A percentile compares a stretch with the other conserved stretches of the same genome.
phyloP scores from a whole-genome alignment of 1,284 basidiomycete species.

The Cryptococcus jaspeensis region DNA sequence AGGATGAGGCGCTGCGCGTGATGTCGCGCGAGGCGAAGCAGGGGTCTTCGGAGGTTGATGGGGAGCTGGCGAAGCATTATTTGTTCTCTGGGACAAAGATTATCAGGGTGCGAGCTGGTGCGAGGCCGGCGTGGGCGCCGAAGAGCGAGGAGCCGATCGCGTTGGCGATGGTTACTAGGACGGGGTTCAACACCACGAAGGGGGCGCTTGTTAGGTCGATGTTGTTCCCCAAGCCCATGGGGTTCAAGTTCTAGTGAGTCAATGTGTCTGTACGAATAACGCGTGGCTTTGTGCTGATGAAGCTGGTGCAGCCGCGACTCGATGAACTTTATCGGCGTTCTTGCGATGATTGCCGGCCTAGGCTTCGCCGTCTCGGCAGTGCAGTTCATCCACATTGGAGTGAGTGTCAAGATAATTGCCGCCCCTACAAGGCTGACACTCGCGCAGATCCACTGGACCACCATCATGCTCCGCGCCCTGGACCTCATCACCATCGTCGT shows the following conservation, averaged over 20 bases:
- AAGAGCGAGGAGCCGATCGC: slow-evolving; percentile 63
- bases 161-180: slow-evolving; percentile 84
- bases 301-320: slow-evolving; percentile 68
- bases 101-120: slow-evolving; percentile 77
- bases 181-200: slow-evolving; percentile 97
- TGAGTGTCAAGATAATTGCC: slow-evolving; percentile 48
- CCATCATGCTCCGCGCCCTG: slow-evolving; percentile 86
- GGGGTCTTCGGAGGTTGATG: slow-evolving; percentile 60
- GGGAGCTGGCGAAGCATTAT: slow-evolving; percentile 80
- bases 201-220: slow-evolving; percentile 94
- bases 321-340: slow-evolving; percentile 90
- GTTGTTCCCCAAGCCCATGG: slow-evolving; percentile 98
- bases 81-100: slow-evolving; percentile 90
- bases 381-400: slow-evolving; percentile 88
- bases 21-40: slow-evolving; percentile 63
- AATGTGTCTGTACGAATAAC: neutral
- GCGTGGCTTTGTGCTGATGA: neutral
- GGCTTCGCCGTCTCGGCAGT: slow-evolving; percentile 87
- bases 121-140: slow-evolving; percentile 53
- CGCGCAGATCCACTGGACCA: slow-evolving; percentile 77
- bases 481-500: slow-evolving; percentile 99
- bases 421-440: neutral
- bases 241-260: slow-evolving; percentile 82
- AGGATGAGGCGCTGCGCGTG: slow-evolving; percentile 64
- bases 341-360: slow-evolving; percentile 80